These are phyloP conservation scores for Austroboletus novae-zelandiae DNA, from an alignment of 1,284 basidiomycete genomes.

Conservation along the genomic window DNA sequence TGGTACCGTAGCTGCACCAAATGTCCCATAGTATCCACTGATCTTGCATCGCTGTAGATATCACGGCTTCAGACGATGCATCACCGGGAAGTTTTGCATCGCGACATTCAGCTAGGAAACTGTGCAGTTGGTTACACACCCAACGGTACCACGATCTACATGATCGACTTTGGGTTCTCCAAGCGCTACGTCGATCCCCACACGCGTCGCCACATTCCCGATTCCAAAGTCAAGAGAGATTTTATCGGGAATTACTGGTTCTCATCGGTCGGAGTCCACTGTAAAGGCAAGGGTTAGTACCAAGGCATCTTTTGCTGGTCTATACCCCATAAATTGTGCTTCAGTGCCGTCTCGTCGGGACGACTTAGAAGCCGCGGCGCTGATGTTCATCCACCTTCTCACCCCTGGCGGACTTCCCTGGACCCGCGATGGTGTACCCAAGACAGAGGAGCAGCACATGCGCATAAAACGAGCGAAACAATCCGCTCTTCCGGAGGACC, in stretches of 20 bases:
- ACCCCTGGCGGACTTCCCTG: constrained; percentile 72
- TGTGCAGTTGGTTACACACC: constrained; percentile 59
- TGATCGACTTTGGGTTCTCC: constrained; percentile 83
- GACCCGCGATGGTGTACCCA: constrained; percentile 74
- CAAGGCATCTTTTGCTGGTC: constrained; percentile 9
- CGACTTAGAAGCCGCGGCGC: constrained; percentile 69
- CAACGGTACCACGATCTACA: constrained; percentile 61
- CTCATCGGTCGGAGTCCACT: constrained; percentile 69
- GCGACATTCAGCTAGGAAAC: constrained; percentile 76
- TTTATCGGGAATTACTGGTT: constrained; percentile 85
- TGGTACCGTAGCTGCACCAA: constrained; percentile 44
- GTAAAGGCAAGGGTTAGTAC: constrained; percentile 61
- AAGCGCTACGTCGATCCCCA: constrained; percentile 67
- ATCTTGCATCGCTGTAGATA: constrained; percentile 45
- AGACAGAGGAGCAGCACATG: constrained; percentile 59
- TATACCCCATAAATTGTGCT: constrained; percentile 16
- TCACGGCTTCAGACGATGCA: constrained; percentile 70
- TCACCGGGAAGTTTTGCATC: constrained; percentile 63
- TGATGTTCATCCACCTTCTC: constrained; percentile 75
- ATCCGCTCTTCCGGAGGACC: constrained; percentile 54
- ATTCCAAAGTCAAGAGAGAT: constrained; percentile 62
- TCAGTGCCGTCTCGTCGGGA: constrained; percentile 72
- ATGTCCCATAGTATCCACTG: constrained; percentile 7
- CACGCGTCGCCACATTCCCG: constrained; percentile 63
- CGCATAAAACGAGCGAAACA: constrained; percentile 61